These are phyloP conservation scores for Apophysomyces ossiformis DNA, from an alignment of 371 early-diverging fungal genomes.

Conservation along the genomic window DNA sequence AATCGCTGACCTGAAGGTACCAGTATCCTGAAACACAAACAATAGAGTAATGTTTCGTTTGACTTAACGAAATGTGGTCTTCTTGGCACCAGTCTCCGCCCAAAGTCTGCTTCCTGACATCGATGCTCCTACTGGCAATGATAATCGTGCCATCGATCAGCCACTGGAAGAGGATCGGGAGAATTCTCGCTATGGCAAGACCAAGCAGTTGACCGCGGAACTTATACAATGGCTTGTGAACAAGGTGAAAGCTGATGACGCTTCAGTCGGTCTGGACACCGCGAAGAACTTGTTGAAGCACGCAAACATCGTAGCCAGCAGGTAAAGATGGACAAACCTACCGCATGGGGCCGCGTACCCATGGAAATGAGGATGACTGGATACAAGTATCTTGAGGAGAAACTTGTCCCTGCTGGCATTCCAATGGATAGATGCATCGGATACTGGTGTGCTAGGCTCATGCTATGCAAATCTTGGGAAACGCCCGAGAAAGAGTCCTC, in stretches of 20 bases:
- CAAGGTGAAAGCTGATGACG: neutral
- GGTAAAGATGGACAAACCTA: neutral
- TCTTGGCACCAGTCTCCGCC: neutral
- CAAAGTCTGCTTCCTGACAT: too few species aligned
- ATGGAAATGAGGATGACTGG: neutral
- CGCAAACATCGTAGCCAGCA: neutral
- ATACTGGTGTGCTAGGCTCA: too few species aligned
- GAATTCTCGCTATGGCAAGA: too few species aligned
- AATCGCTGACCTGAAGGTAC: neutral
- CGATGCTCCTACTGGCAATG: too few species aligned
- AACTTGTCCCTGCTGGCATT: neutral
- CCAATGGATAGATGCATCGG: too few species aligned
- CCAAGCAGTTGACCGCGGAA: neutral
- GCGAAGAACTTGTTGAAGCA: neutral
- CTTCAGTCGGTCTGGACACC: rapidly evolving
- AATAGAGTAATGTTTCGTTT: too few species aligned
- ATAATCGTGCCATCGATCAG: too few species aligned
- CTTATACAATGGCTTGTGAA: neutral
- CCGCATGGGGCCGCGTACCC: neutral
- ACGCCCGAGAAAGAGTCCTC: too few species aligned
- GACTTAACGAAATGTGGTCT: neutral
- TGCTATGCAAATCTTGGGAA: too few species aligned
- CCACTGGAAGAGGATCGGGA: too few species aligned
- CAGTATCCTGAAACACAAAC: too few species aligned
- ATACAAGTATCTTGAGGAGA: neutral